Evolutionary conservation across 1,139 yeast species (phyloP), one percentile per base, ranked within the genome.

Genomic region (Taphrina populina): DNA sequence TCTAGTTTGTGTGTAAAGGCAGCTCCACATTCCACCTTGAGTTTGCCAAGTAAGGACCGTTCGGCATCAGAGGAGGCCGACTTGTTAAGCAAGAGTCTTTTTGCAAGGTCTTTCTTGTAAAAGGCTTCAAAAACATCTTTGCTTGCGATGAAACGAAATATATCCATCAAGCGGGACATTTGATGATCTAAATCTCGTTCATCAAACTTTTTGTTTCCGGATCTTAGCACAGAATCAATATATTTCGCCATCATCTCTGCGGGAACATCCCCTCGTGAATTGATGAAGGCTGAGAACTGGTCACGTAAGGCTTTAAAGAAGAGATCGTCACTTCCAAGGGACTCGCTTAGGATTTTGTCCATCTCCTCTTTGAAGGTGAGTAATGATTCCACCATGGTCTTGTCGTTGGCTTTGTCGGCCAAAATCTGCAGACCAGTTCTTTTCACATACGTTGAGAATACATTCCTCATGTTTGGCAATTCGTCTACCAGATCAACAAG

Each of bases 181-280:
- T 60, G 61, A 2, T 52, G 56, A 13, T 60, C 65, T 15, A 64
- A 43, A 44, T 61, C 64, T 3, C 30, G 44, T 24, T 63, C 65
- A 17, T 60, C 62, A 56, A 60, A 57, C 45, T 59, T 58, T 40
- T 57, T 58, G 39, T 62, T 61, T 24, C 64, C 63, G 4, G 43
- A 58, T 21, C 63, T 65, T 56, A 71, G 63, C 37, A 70, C 62
- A 8, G 62, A 61, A 57, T 71, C 74, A 15, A 67, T 62, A 56
- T 65, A 92, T 40, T 65, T 67, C 19, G 70, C 65, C 27, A 71
- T 57, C 41, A 62, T 62, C 56, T 68, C 70, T 11, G 70, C 64
- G 0, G 65, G 60, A 3, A 55, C 61, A 26, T 61, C 59, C 17
- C 60, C 58, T 1, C 62, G 62, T 10, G 60, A 56, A 24, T 64